Base-by-base conservation (phyloP, 2,329 filamentous ascomycete species). In the Arthrobotrys sphaeroides region DNA sequence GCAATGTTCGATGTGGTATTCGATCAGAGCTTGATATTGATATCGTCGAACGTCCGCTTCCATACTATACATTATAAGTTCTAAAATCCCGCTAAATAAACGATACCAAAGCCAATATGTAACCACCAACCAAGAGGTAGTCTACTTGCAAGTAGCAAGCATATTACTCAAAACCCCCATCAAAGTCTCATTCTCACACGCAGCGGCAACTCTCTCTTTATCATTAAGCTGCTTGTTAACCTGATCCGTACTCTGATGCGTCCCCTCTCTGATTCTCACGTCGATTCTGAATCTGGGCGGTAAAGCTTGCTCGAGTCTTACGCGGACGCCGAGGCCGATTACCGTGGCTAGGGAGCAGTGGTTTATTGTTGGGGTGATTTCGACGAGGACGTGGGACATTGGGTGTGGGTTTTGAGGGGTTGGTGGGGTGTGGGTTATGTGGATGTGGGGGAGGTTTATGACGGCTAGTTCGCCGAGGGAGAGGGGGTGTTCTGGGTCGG, bases 261-360 rank as follows among this genome's bases (percentile, higher is more conserved):
- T 95, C 77, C 94, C 94, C 83, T 96, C 91, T 83, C 98, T 97
- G 83, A 97, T 96, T 79, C 90, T 88, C 49, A 98, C 93, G 82
- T 98, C 94, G 59, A 98, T 88, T 38, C 95, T 89, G 82, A 95
- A 99, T 80, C 94, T 91, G 33, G 95, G 92, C 2, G 95, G 95
- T 70, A 99, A 86, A 9, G 92, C 91, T 82, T 96, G 91, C 84
- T 98, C 94, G 22, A 99, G 87, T 22, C 95, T 89, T 43, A 97
- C 94, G 47, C 95, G 89, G 20, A 99, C 93, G 12, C 94, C 95
- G 13, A 99, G 87, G 0, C 95, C 95, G 80, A 99, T 97, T 74
- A 99, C 93, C 0, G 95, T 99, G 31, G 95, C 95, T 42, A 99
- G 88, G 59, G 92, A 96, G 85, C 95, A 99, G 83, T 98, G 95